Evolutionary conservation across 768 basidiomycete genomes (phyloP), one percentile per base, ranked within the genome.

Genomic region (Brasilioporus rufonigricans): DNA sequence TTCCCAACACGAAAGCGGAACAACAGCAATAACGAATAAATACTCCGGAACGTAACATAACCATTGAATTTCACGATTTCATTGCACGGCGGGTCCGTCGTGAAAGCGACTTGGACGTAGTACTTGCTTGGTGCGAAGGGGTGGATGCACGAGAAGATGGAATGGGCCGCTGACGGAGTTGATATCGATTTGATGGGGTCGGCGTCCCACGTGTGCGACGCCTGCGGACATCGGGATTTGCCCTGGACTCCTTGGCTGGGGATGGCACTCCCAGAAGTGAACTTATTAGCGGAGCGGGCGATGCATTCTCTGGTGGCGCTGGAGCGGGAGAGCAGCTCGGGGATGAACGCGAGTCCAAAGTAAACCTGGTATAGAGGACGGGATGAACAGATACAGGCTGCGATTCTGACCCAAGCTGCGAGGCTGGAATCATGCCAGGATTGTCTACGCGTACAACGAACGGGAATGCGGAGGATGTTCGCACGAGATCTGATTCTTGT

Each of bases 401-500:
- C 29, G 65, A 72, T 21, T 55, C 60, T 16, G 68, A 29, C 50
- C 77, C 74, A 23, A 75, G 60, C 58, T 76, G 75, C 6, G 77
- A 76, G 11, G 69, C 51, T 29, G 77, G 69, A 3, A 72, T 53
- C 35, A 65, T 63, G 57, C 67, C 72, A 11, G 63, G 65, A 55
- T 74, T 66, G 21, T 62, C 52, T 27, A 72, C 57, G 29, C 66
- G 67, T 75, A 67, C 47, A 39, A 60, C 55, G 29, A 68, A 58
- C 14, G 70, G 68, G 48, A 60, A 52, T 32, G 36, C 72, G 29
- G 78, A 51, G 12, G 86, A 83, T 1, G 84, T 82, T 41, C 76
- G 72, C 51, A 83, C 67, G 50, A 68, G 65, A 19, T 80, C 78
- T 3, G 76, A 73, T 27, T 76, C 77, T 62, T 81, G 78, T 8